Evolutionary conservation across 768 basidiomycete species (phyloP).

Genomic region (Suillus hirtellus): DNA sequence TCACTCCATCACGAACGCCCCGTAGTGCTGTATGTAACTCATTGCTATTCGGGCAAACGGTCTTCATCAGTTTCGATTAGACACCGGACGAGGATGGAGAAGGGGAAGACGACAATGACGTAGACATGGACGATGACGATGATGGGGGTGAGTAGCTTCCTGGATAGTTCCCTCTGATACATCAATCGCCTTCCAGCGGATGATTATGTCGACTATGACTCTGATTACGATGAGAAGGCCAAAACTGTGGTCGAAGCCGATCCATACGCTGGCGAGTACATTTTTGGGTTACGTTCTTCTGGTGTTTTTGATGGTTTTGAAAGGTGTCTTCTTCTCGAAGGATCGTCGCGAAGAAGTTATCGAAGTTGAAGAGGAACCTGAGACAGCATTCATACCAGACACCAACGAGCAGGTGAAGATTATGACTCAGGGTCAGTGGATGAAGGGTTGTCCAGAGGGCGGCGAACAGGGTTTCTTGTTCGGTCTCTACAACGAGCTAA

Average conservation of each 20-base stretch:
- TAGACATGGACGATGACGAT: conserved; percentile 47
- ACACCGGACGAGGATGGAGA: conserved; percentile 57
- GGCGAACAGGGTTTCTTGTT: conserved; percentile 90
- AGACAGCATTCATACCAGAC: conserved; percentile 44
- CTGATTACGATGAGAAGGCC: conserved; percentile 58
- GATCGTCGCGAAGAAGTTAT: conserved; percentile 90
- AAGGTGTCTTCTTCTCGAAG: conserved; percentile 94
- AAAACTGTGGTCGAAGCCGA: conserved; percentile 63
- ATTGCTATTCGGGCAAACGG: not conserved
- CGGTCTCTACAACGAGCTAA: conserved; percentile 75
- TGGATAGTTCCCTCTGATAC: not conserved
- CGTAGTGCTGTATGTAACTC: conserved; percentile 23
- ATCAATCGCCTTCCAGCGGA: conserved; percentile 36
- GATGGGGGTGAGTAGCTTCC: conserved; percentile 44
- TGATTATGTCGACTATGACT: conserved; percentile 80
- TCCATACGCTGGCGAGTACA: conserved; percentile 76
- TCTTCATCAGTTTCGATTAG: conserved; percentile 34
- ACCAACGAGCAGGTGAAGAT: conserved; percentile 54
- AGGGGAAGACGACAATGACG: conserved; percentile 47
- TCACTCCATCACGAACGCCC: conserved; percentile 33
- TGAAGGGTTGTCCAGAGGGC: conserved; percentile 95
- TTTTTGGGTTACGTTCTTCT: conserved; percentile 10
- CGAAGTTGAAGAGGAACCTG: conserved; percentile 83
- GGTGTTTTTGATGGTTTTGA: conserved; percentile 11
- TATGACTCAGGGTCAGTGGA: conserved; percentile 91